Base-by-base conservation (phyloP, 1,284 basidiomycete genomes). In the Salmacisia buchloeana region DNA sequence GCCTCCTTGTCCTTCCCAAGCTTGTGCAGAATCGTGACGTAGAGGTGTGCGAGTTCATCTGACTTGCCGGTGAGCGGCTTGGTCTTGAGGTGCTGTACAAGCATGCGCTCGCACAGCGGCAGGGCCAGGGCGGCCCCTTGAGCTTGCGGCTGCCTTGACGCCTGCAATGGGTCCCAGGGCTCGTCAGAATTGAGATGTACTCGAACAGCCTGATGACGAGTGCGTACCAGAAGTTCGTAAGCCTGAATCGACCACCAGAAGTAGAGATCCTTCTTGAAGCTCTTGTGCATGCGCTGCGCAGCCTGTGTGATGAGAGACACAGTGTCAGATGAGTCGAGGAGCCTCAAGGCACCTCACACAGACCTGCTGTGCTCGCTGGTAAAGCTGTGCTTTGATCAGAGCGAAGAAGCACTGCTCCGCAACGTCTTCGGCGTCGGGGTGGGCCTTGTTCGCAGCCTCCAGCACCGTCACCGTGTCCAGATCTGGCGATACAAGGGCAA, bases 241-340 rank as follows among this genome's bases (percentile, higher is more conserved):
- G 88, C 85, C 72, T 90, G 87, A 31, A 90, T 85, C 67, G 85
- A 88, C 90, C 90, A 93, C 79, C 89, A 92, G 45, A 91, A 81
- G 78, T 89, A 92, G 54, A 87, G 84, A 61, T 90, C 88, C 31
- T 88, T 86, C 63, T 87, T 85, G 75, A 58, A 66, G 43, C 68
- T 43, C 70, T 74, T 65, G 49, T 66, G 67, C 64, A 73, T 54
- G 29, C 49, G 49, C 21, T 54, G 49, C 49, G 49, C 49, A 54
- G 49, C 23, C 60, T 61, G 54, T 4, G 21, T 39, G 54, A 60
- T 39, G 29, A 61, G 58, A 18, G 29, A 25, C 27, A 64, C 62
- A 29, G 31, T 57, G 60, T 52, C 64, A 35, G 4, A 18, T 13
- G n/a, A n/a, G 10, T 23, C 54, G 15, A 6, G 2, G 33, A 18